phyloP scores from a whole-genome alignment of 148 eudicot genomes.

The Oxyria digyna region DNA sequence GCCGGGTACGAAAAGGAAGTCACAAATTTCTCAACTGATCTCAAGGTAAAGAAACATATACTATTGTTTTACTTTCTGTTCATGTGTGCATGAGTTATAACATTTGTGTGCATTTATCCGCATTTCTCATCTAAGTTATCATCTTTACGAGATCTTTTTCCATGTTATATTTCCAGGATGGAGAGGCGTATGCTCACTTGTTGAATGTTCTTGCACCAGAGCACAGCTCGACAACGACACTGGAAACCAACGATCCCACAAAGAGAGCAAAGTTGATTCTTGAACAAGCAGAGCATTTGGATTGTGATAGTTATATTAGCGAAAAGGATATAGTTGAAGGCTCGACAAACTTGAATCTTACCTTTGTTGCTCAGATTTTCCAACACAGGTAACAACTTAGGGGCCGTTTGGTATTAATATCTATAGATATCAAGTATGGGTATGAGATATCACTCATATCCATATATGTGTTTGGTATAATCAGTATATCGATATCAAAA shows the following conservation, averaged over 20 bases:
- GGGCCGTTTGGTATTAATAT: too few species aligned
- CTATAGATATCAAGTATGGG: too few species aligned
- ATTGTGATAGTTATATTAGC: constrained; percentile 59
- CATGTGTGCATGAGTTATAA: too few species aligned
- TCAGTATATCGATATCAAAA: too few species aligned
- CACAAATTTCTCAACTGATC: constrained; percentile 65
- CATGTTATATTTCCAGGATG: constrained; percentile 49
- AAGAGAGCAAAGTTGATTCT: constrained; percentile 67
- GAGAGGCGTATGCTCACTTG: constrained; percentile 82
- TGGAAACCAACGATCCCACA: constrained; percentile 56
- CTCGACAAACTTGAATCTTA: constrained; percentile 65
- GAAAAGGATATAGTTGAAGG: constrained; percentile 77
- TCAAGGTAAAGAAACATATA: constrained; percentile 34
- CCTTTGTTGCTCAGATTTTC: constrained; percentile 82
- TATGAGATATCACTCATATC: too few species aligned
- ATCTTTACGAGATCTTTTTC: too few species aligned
- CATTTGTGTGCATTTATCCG: too few species aligned
- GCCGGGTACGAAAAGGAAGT: constrained; percentile 58
- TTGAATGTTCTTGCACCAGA: constrained; percentile 83
- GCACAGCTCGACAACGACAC: constrained; percentile 28
- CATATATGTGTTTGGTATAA: too few species aligned
- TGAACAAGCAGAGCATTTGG: constrained; percentile 71
- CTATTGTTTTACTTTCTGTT: constrained; percentile 7
- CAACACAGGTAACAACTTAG: constrained; percentile 92
- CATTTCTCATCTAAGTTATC: too few species aligned